Evolutionary conservation across 768 basidiomycete species (phyloP).

Genomic region (Chalciporus chontae): DNA sequence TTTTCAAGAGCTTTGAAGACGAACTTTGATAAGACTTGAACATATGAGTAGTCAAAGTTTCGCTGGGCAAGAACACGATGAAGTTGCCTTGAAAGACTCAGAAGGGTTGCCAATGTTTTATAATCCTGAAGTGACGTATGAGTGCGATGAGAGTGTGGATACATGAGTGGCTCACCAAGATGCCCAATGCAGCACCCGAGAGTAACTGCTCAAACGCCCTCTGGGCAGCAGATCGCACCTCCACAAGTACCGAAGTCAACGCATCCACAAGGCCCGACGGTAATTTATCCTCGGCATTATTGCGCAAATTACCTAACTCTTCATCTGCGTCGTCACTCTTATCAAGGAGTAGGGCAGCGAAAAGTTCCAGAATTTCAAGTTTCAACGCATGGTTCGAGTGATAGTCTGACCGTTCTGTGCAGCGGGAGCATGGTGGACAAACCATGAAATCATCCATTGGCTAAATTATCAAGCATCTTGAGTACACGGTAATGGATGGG

Average conservation of each 20-base stretch:
- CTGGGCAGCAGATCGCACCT: constrained; percentile 16
- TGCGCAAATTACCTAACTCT: background rate
- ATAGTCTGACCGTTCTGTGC: constrained; percentile 23
- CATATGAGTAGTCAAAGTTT: constrained; percentile 62
- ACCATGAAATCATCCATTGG: constrained; percentile 50
- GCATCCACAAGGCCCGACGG: constrained; percentile 14
- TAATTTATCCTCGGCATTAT: constrained; percentile 2
- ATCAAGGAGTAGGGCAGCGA: constrained; percentile 38
- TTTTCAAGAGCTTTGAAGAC: constrained; percentile 41
- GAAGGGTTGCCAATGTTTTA: constrained; percentile 33
- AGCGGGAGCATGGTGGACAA: constrained; percentile 31
- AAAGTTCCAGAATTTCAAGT: constrained; percentile 42
- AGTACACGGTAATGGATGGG: constrained; percentile 17
- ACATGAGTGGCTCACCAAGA: constrained; percentile 24
- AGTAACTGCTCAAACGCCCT: constrained; percentile 19
- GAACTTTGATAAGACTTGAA: constrained; percentile 57
- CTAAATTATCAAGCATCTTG: constrained; percentile 34
- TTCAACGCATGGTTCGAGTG: constrained; percentile 32
- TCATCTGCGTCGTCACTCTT: constrained; percentile 19
- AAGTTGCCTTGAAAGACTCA: constrained; percentile 41
- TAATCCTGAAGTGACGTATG: constrained; percentile 25
- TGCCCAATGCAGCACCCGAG: constrained; percentile 3
- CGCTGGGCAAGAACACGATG: constrained; percentile 35
- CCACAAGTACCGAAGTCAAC: constrained; percentile 22
- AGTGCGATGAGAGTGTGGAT: background rate